Evolutionary conservation across 306 rosid genomes (phyloP).

Genomic region (Cicer yamashitae): DNA sequence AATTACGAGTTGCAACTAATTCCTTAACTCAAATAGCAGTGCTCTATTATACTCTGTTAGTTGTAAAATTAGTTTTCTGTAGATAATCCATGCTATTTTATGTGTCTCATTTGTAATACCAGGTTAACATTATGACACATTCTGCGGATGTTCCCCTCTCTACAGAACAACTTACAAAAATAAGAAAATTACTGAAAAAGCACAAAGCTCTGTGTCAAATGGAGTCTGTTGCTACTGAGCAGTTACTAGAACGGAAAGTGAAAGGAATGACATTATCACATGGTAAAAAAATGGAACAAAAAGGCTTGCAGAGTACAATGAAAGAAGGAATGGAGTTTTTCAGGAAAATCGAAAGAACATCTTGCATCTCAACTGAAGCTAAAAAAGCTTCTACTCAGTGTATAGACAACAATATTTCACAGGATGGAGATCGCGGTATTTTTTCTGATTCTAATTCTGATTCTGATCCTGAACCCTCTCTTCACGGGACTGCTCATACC

Average conservation of each 20-base stretch:
- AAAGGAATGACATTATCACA: constrained; percentile 50
- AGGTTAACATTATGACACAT: constrained; percentile 94
- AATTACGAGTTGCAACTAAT: constrained; percentile 21
- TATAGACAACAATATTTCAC: constrained; percentile 47
- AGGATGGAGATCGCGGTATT: constrained; percentile 52
- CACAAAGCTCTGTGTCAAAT: constrained; percentile 65
- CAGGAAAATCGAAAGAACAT: constrained; percentile 68
- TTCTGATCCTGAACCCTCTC: constrained; percentile 52
- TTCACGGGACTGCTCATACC: constrained; percentile 45
- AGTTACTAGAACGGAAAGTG: constrained; percentile 46
- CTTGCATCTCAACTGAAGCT: constrained; percentile 56
- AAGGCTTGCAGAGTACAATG: constrained; percentile 41
- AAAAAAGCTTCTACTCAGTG: constrained; percentile 48
- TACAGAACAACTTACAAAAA: constrained; percentile 73
- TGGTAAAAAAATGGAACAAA: constrained; percentile 51
- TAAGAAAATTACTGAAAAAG: constrained; percentile 78
- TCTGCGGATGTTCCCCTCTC: constrained; percentile 75
- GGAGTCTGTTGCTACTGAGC: constrained; percentile 56
- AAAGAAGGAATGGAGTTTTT: constrained; percentile 65
- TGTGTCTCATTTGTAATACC: constrained; percentile 46
- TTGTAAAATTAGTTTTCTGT: constrained; percentile 23
- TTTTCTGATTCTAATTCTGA: constrained; percentile 37
- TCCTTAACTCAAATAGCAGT: constrained; percentile 33
- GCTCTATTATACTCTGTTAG: constrained; percentile 31
- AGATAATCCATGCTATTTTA: constrained; percentile 39